Evolutionary conservation across 345 rosid genomes (phyloP).

Genomic region (Linum lewisii): DNA sequence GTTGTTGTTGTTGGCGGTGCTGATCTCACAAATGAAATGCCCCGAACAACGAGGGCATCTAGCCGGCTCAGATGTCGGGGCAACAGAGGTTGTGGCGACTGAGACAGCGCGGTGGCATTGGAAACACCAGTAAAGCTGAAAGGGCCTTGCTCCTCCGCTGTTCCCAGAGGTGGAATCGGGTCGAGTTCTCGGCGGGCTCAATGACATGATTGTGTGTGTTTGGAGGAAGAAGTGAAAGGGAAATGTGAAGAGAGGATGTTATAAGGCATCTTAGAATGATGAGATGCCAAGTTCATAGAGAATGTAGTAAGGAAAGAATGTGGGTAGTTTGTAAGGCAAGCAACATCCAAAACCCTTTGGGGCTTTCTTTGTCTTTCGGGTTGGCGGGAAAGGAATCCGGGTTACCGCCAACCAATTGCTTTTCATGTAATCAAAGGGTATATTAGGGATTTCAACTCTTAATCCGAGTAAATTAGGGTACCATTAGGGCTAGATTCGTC

Average conservation of each 20-base stretch:
- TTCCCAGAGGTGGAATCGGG: background rate
- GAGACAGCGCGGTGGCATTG: slow-evolving; percentile 53
- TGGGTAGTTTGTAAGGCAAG: too few species aligned
- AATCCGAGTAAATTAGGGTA: too few species aligned
- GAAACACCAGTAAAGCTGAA: slow-evolving; percentile 73
- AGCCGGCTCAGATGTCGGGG: slow-evolving; percentile 24
- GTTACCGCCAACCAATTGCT: too few species aligned
- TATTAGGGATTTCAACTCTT: too few species aligned
- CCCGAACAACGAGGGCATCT: slow-evolving; percentile 52
- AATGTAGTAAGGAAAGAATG: background rate
- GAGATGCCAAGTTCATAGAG: background rate
- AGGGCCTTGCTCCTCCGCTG: slow-evolving; percentile 11
- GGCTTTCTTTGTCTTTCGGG: too few species aligned
- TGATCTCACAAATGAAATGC: slow-evolving; percentile 45
- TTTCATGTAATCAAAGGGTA: too few species aligned
- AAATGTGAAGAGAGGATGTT: background rate
- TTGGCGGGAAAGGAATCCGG: too few species aligned
- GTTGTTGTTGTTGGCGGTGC: slow-evolving; percentile 11
- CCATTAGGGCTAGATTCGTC: too few species aligned
- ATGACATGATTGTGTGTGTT: slow-evolving; percentile 26
- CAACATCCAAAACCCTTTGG: too few species aligned
- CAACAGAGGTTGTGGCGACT: slow-evolving; percentile 30
- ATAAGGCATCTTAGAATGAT: background rate
- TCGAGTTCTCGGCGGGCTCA: slow-evolving; percentile 30
- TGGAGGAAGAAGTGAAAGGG: background rate